These are phyloP conservation scores for Artemisia argyi DNA, from an alignment of 129 eudicot genomes.

Conservation along the genomic window DNA sequence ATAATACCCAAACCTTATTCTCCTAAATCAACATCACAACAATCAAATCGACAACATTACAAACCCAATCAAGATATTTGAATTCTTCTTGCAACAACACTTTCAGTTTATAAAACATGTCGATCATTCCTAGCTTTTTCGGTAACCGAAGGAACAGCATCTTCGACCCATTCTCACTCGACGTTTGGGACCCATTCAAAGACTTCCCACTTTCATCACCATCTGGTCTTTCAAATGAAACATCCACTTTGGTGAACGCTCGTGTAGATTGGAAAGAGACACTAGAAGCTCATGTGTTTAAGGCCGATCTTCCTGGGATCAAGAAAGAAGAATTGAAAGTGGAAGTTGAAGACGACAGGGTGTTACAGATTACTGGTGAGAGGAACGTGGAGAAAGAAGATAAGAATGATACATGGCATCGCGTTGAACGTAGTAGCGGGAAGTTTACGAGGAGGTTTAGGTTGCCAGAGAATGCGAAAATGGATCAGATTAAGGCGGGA, in stretches of 20 bases:
- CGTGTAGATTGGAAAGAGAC: slow-evolving; percentile 48
- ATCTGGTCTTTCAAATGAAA: slow-evolving; percentile 4
- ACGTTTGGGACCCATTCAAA: background rate
- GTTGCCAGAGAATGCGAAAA: slow-evolving; percentile 47
- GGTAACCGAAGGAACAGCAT: no score
- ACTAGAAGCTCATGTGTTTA: slow-evolving; percentile 35
- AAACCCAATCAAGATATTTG: no score
- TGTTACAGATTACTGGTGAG: slow-evolving; percentile 45
- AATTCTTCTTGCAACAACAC: no score
- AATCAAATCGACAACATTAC: no score
- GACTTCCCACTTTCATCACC: slow-evolving; percentile 1
- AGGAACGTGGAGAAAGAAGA: slow-evolving; percentile 49
- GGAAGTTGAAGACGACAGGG: slow-evolving; percentile 37
- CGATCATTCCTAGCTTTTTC: no score
- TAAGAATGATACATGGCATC: slow-evolving; percentile 34
- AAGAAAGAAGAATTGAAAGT: slow-evolving; percentile 46
- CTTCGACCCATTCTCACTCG: no score
- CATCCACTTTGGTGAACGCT: slow-evolving; percentile 15
- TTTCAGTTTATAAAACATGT: no score
- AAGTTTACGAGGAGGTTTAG: slow-evolving; percentile 44
- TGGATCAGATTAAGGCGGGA: slow-evolving; percentile 39
- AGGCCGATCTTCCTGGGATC: slow-evolving; percentile 44
- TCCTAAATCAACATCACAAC: no score
- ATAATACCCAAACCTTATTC: no score
- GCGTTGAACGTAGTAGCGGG: slow-evolving; percentile 30